Base-by-base conservation (phyloP, 768 basidiomycete genomes). In the Trametes gibbosa region DNA sequence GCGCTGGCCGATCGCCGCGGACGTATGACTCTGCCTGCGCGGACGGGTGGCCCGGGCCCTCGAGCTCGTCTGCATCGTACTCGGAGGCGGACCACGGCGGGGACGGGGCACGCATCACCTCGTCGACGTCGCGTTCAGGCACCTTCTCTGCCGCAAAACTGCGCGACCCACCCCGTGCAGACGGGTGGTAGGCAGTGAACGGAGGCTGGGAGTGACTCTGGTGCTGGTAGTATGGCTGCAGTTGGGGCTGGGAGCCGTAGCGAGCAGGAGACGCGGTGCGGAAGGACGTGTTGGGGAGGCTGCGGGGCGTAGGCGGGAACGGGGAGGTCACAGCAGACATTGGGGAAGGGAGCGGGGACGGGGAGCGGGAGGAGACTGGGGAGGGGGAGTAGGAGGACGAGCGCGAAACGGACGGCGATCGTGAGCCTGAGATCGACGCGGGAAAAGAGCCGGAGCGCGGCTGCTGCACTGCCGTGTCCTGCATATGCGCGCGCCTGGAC, bases 221-320 rank as follows among this genome's bases (percentile, higher is more conserved):
- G 54, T 56, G 47, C 46, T 40, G 46, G 53, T 45, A 45, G 29
- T 45, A 56, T n/a, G 54, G 54, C 37, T 56, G 54, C 23, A 37
- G 35, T 25, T 35, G 39, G 25, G 48, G 47, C 54, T 48, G 46
- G 6, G 54, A 39, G 13, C 13, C 9, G 54, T 40, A 49, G 6
- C 59, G 53, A 29, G 47, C 53, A 3, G 47, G 51, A 16, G 53
- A 48, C 5, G 17, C 37, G 2, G 37, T 12, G 34, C 21, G 51
- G 40, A 51, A 55, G 27, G 59, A 49, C 14, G 37, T n/a, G 35
- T 29, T 52, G 17, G 61, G 61, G 17, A 57, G 50, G 51, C 56
- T 57, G 56, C 61, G 61, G 39, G 61, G 61, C 23, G 61, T 62
- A 3, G 61, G 61, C 27, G 61, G 61, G 40, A 57, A 62, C 10